Conservation (phyloP, 2,329 filamentous ascomycete species). For the Penicillium aurantiogriseum region DNA sequence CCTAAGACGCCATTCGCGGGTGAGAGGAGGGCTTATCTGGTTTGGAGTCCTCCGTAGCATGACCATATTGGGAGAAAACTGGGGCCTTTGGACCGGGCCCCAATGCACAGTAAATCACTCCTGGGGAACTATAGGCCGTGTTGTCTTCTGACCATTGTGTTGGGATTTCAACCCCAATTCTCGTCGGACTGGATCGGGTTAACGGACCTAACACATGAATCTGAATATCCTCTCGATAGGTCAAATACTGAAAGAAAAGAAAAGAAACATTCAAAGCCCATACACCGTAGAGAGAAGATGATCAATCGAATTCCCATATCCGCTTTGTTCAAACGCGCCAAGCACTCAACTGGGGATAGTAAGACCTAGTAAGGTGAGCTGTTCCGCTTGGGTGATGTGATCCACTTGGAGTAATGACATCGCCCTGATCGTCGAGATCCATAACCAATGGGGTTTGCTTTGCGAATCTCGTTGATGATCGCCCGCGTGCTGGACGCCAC, state of each 20-base stretch:
- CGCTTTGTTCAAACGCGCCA: slow-evolving; percentile 19
- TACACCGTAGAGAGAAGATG: slow-evolving; percentile 4
- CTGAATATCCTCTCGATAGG: background rate
- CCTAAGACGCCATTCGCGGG: slow-evolving; percentile 2
- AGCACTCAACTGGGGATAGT: slow-evolving; percentile 18
- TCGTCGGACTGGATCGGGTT: background rate
- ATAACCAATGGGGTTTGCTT: slow-evolving; percentile 13
- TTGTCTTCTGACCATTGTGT: background rate
- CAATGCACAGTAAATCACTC: slow-evolving; percentile 7
- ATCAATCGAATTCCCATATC: slow-evolving; percentile 17
- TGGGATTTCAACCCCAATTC: background rate
- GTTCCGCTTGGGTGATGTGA: background rate
- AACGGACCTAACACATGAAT: background rate
- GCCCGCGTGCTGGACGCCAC: slow-evolving; percentile 11
- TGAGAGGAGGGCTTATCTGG: slow-evolving; percentile 3
- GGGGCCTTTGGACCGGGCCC: background rate
- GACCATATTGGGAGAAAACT: background rate
- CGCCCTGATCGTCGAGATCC: slow-evolving; percentile 18
- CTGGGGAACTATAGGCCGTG: slow-evolving; percentile 2
- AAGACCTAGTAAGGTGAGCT: slow-evolving; percentile 2
- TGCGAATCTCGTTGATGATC: slow-evolving; percentile 22
- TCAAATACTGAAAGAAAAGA: background rate
- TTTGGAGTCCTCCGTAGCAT: background rate
- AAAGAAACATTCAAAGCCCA: background rate
- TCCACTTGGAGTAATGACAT: slow-evolving; percentile 20